These are phyloP conservation scores for Boletus hoseneyae DNA, from an alignment of 1,284 basidiomycete genomes.

Conservation along the genomic window DNA sequence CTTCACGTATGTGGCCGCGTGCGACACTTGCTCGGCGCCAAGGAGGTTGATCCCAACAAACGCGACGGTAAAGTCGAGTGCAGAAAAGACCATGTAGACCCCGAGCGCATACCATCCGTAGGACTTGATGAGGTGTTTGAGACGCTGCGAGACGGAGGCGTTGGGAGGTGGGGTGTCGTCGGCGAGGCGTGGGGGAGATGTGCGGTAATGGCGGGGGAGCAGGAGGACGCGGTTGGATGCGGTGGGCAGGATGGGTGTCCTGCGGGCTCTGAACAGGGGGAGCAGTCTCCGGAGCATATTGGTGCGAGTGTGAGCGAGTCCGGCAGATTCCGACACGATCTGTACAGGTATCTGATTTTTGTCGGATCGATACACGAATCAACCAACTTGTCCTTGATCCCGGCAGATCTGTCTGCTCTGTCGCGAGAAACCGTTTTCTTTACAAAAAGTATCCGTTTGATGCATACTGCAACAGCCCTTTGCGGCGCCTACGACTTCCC, in stretches of 20 bases:
- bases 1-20: constrained; percentile 60
- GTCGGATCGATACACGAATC: constrained; percentile 2
- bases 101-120: constrained; percentile 94
- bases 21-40: constrained; percentile 87
- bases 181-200: constrained; percentile 25
- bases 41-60: constrained; percentile 85
- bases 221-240: constrained; percentile 14
- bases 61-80: constrained; percentile 77
- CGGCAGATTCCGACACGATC: constrained; percentile 14
- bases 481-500: constrained; percentile 40
- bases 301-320: background rate
- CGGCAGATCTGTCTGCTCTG: constrained; percentile 17
- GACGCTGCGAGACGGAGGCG: constrained; percentile 49
- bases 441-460: constrained; percentile 39
- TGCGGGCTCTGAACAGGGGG: constrained; percentile 31
- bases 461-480: constrained; percentile 52
- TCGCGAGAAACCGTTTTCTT: constrained; percentile 15
- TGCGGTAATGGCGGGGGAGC: constrained; percentile 44
- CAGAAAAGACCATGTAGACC: constrained; percentile 72
- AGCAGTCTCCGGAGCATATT: constrained; percentile 26
- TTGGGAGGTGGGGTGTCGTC: background rate
- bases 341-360: constrained; percentile 12
- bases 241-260: constrained; percentile 35
- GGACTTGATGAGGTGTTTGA: constrained; percentile 85
- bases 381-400: constrained; percentile 8